These are phyloP conservation scores for Diutina mesorugosa DNA, from an alignment of 1,139 yeast species.

Conservation along the genomic window DNA sequence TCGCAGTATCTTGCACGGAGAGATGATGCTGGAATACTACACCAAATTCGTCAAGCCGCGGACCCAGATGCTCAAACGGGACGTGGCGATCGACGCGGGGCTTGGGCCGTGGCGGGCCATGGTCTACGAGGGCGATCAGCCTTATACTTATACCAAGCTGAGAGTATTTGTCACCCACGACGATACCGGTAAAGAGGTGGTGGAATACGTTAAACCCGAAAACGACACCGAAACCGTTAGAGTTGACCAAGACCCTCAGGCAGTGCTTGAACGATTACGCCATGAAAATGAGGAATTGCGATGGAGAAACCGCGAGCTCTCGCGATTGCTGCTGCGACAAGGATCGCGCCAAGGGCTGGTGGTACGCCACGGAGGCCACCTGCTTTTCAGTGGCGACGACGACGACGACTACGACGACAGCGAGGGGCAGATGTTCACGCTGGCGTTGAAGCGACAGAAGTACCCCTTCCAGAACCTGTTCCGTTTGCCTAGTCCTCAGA, in stretches of 20 bases:
- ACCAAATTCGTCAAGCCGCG: background rate
- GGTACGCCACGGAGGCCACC: background rate
- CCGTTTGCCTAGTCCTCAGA: background rate
- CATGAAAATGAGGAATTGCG: background rate
- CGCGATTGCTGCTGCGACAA: background rate
- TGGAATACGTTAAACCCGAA: background rate
- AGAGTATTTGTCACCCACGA: background rate
- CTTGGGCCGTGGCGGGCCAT: background rate
- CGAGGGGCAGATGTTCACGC: background rate
- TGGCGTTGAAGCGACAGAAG: background rate
- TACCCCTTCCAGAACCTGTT: background rate
- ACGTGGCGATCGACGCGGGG: constrained; percentile 2
- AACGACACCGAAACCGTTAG: background rate
- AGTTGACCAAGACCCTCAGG: background rate
- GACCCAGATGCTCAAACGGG: background rate
- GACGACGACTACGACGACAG: background rate
- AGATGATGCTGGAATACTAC: background rate
- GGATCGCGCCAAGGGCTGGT: background rate
- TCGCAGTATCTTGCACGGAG: background rate
- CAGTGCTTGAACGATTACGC: background rate
- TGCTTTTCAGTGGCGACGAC: background rate
- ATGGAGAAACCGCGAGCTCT: background rate
- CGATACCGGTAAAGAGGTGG: background rate
- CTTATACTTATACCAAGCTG: background rate
- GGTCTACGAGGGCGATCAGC: background rate